Evolutionary conservation across 768 basidiomycete genomes (phyloP), one percentile per base, ranked within the genome.

Genomic region (Russula foetens): DNA sequence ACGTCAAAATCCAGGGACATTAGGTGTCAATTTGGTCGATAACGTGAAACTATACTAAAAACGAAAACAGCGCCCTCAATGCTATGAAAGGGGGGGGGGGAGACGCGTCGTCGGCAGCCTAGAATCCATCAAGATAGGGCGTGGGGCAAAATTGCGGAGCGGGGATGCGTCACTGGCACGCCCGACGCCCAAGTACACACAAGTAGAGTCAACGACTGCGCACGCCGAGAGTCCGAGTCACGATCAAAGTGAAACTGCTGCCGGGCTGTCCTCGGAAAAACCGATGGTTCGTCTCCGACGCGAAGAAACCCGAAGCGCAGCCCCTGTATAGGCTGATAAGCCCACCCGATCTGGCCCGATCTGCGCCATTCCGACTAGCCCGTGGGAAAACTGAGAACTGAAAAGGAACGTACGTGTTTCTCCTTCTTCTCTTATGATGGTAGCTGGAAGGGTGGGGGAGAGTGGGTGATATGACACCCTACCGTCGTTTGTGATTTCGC

Each of bases 291-390:
- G 61, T 58, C 56, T 62, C 56, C 51, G 56, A 62, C 41, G 56
- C 56, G 51, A 58, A 53, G 59, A 31, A 54, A 43, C 24, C 61
- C 39, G 52, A 52, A 51, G 50, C 51, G 53, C 48, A 38, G 53
- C 54, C 45, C 61, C 61, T 62, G 52, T 39, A 62, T 58, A 58
- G 61, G 56, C 48, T 62, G 61, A 62, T 62, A 62, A 62, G 56
- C 46, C 23, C 39, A 31, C 56, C 56, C 61, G 61, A 62, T 62
- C 61, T 57, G 44, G 56, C 38, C 61, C 61, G 61, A 62, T 62
- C 61, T 62, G 50, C 51, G 45, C 29, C 51, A 53, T 46, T 35
- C 45, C 46, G 54, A 52, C 46, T 23, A 2, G 4, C 9, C 35
- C 28, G 31, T 48, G 51, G 39, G 39, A 41, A 19, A 17, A 19